Evolutionary conservation across 176 grass and related monocot species (phyloP), one percentile per base, ranked within the genome.

Genomic region (Cenchrus fungigraminus): DNA sequence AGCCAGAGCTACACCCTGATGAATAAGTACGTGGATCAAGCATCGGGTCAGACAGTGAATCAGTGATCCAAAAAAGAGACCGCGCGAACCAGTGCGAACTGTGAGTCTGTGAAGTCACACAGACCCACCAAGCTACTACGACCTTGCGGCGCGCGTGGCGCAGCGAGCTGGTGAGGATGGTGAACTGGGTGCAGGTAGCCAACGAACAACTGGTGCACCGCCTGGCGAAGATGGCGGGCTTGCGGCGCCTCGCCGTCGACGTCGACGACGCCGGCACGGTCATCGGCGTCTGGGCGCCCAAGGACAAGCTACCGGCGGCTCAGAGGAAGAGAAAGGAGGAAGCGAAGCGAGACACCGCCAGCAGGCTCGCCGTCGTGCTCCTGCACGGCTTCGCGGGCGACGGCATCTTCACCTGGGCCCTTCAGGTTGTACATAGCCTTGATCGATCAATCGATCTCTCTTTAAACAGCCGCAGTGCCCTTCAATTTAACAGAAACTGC

Each of bases 381-480:
- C 46, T 94, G 70, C 92, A 94, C 52, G 92, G 92, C 49, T 94
- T 94, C 80, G 83, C 89, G 1, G 60, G 78, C 8, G 92, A 94
- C 29, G 89, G 89, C 16, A 82, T 94, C 47, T 44, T 94, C 55
- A 89, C 89, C 0, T 94, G 92, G 86, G 63, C 77, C 32, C 71
- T 94, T 45, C 86, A 92, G 71, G 50, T 86, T 31, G 25, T 1
- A 8, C n/a, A 25, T 25, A 12, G 10, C 44, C 9, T 10, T 4
- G 5, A 47, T 25, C 20, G 5, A 29, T 17, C 53, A 16, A 55
- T 25, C 25, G 25, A 25, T 25, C 25, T 25, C 25, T 25, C 25
- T 25, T 25, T 25, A 25, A 25, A 25, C 25, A 25, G 25, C 25
- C 25, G 25, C 25, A 25, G 25, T 25, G 25, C 25, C 25, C 25